Evolutionary conservation across 768 basidiomycete genomes (phyloP), one percentile per base, ranked within the genome.

Genomic region (Leccinum boreale): DNA sequence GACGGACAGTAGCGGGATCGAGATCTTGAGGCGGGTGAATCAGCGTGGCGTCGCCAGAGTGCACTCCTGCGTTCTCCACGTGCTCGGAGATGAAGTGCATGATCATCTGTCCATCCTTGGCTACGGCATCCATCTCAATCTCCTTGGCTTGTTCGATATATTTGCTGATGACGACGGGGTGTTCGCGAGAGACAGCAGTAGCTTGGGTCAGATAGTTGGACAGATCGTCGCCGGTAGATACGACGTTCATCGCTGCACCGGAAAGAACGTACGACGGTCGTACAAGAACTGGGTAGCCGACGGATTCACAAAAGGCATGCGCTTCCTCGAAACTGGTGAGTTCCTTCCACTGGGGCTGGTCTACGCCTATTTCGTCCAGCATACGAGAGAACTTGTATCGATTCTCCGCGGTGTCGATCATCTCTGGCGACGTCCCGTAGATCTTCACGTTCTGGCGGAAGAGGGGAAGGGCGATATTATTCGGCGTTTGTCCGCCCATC

Each of bases 11-110:
- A 70, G 93, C 87, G 4, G 95, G 96, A 75, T 98, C 97, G 57
- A 99, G 82, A 74, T 98, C 97, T 75, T 98, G 97, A 28, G 96
- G 96, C 14, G 96, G 97, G 62, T 97, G 92, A 65, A 99, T 98
- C 63, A 99, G 83, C 4, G 96, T 99, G 17, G 96, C 96, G 66
- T 99, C 97, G 58, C 96, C 96, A 53, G 97, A 99, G 76, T 99
- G 96, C 3, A 99, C 95, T 58, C 97, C 96, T 4, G 96, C 95
- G 68, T 98, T 98, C 78, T 98, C 96, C 67, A 98, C 95, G 72
- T 99, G 96, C 77, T 98, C 97, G 12, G 96, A 98, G 72, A 98
- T 94, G 74, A 94, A 98, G 74, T 99, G 97, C 96, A 99, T 98
- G 73, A 98, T 82, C 85, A 99, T 89, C 79, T 97, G 92, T 21